Evolutionary conservation across 495 filamentous ascomycete genomes (phyloP), one percentile per base, ranked within the genome.

Genomic region (Annulohypoxylon nitens): DNA sequence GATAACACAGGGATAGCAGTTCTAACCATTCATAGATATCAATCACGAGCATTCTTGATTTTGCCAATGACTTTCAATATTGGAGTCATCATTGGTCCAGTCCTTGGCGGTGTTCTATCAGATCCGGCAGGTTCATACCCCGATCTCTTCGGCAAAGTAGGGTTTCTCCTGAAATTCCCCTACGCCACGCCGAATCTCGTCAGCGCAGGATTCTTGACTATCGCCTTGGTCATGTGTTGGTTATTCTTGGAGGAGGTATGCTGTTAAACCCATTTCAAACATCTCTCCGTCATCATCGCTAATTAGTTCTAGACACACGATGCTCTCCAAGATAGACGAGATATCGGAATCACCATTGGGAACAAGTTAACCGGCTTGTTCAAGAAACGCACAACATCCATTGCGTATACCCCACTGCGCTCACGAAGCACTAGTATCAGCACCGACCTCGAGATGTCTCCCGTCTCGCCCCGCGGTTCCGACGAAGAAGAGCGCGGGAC

Each of bases 51-150:
- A 43, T 92, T 93, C 68, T 78, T 92, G 58, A 84, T 92, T 34
- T 76, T 95, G 58, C 92, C 90, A 0, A 91, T 92, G 86, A 89
- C 88, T 5, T 95, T 93, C 75, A 95, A 95, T 75, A 86, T 94
- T 67, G 93, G 92, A 2, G 86, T 91, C 36, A 89, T 94, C 64
- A 88, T 93, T 71, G 93, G 92, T n/a, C 90, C 90, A 73, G 84
- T 92, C 9, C 83, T 93, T 60, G 93, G 93, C 58, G 92, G 93
- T 30, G 75, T 93, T 70, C 83, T 94, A 36, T 89, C 92, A 14
- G 91, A 96, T 77, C 93, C 90, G 1, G 91, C 93, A 3, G 86
- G 83, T 16, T 90, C 84, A 64, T 94, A 92, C 71, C 92, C 93
- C 0, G 75, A 78, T 3, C 70, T 91, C 0, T 94, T 95, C 74